Base-by-base conservation (phyloP, 208 protist species). In the Acanthamoeba royreba region DNA sequence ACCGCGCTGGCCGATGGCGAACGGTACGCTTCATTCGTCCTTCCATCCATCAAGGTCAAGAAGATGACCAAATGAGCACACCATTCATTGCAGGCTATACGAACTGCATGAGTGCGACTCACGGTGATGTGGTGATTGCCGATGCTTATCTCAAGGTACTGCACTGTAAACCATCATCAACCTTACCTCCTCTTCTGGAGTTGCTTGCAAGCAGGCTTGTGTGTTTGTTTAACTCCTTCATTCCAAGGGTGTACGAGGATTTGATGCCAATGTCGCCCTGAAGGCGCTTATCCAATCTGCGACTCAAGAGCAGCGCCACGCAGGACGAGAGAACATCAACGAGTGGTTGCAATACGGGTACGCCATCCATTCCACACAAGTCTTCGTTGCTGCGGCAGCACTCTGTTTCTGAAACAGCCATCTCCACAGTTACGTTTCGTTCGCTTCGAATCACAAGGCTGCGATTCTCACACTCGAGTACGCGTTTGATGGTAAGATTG, bases 1-100 rank as follows among this genome's bases (percentile, higher is more conserved):
- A 3, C 88, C 88, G 1, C 88, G 88, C 28, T 93, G 88, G 88
- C 88, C 88, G 15, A 31, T 93, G 40, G 58, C 63, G 25, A 79
- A 93, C 66, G 55, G 55, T 66, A 66, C 55, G n/a, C n/a, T n/a
- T n/a, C n/a, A n/a, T 9, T 19, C 0, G n/a, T 8, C 4, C 55
- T 55, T 55, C 13, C 19, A n/a, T n/a, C n/a, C n/a, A n/a, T n/a
- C n/a, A n/a, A n/a, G n/a, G n/a, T n/a, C n/a, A n/a, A n/a, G n/a
- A n/a, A n/a, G n/a, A n/a, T n/a, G n/a, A n/a, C n/a, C n/a, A n/a
- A n/a, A n/a, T n/a, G n/a, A n/a, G n/a, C n/a, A n/a, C n/a, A n/a
- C n/a, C n/a, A n/a, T n/a, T n/a, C n/a, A 35, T 8, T 22, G 7
- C 55, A 66, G 88, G 46, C 15, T 93, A 85, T 38, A 83, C 88